These are phyloP conservation scores for Lentinus tigrinus DNA, from an alignment of 768 basidiomycete genomes.

Conservation along the genomic window DNA sequence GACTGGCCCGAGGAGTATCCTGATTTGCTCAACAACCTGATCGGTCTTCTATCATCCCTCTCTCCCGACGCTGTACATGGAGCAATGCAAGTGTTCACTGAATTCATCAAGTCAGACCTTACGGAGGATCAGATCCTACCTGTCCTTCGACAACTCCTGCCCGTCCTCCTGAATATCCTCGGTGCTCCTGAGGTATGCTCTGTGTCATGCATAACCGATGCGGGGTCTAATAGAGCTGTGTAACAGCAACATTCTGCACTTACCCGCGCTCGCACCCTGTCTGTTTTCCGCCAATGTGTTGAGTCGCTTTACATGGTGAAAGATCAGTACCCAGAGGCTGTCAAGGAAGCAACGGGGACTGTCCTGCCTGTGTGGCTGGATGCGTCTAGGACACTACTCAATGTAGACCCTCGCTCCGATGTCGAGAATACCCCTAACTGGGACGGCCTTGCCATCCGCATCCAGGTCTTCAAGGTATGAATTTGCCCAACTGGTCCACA, in stretches of 20 bases:
- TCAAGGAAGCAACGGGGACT: constrained; percentile 75
- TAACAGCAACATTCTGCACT: constrained; percentile 60
- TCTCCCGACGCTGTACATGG: constrained; percentile 84
- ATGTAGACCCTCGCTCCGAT: constrained; percentile 62
- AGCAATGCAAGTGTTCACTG: constrained; percentile 92
- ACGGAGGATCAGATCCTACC: constrained; percentile 95
- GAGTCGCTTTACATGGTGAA: constrained; percentile 93
- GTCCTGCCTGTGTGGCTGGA: constrained; percentile 92
- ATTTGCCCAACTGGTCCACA: too few relatives aligned
- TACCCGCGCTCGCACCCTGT: constrained; percentile 82
- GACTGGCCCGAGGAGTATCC: constrained; percentile 99
- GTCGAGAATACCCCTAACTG: constrained; percentile 59
- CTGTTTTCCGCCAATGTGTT: constrained; percentile 89
- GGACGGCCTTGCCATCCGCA: constrained; percentile 78
- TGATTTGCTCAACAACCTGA: constrained; percentile 73
- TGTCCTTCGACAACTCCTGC: constrained; percentile 84
- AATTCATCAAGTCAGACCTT: constrained; percentile 90
- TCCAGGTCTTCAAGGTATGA: constrained; percentile 81
- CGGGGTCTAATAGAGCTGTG: neutral
- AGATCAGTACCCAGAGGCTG: constrained; percentile 84
- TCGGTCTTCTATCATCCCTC: constrained; percentile 71
- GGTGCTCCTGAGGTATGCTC: constrained; percentile 66
- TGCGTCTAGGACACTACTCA: constrained; percentile 78
- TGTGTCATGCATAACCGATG: neutral
- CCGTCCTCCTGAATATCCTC: constrained; percentile 78